Conservation (phyloP, 768 basidiomycete species). For the Kwoniella dejecticola region DNA sequence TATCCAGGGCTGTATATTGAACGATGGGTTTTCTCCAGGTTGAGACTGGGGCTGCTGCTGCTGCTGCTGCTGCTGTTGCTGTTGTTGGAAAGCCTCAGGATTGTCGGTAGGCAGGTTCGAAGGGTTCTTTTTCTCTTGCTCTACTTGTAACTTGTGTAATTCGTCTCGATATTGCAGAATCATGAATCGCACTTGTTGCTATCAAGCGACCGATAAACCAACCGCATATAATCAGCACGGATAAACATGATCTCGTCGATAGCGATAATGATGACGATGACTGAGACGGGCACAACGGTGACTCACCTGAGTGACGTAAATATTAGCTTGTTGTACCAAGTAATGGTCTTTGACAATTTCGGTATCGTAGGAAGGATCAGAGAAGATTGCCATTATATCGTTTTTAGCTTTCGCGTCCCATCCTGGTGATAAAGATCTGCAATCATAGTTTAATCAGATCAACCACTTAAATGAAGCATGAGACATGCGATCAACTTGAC, state of each 20-base stretch:
- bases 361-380: slow-evolving; percentile 82
- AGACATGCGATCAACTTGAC: not conserved
- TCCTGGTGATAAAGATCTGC: slow-evolving; percentile 37
- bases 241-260: no score
- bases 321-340: slow-evolving; percentile 87
- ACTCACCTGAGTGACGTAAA: slow-evolving; percentile 85
- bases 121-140: not conserved
- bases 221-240: no score
- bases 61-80: not conserved
- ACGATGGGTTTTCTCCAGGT: slow-evolving; percentile 25
- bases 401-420: slow-evolving; percentile 64
- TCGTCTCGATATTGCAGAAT: slow-evolving; percentile 91
- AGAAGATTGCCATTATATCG: slow-evolving; percentile 87
- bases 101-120: not conserved
- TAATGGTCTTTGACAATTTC: slow-evolving; percentile 85
- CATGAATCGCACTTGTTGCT: slow-evolving; percentile 93
- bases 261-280: not conserved
- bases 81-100: not conserved
- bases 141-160: slow-evolving; percentile 64
- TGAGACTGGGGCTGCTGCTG: not conserved
- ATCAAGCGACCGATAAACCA: not conserved
- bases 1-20: slow-evolving; percentile 15
- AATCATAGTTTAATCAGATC: not conserved
- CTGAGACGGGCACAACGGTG: not conserved
- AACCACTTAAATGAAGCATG: not conserved